phyloP scores from a whole-genome alignment of 495 filamentous ascomycete genomes.

The Melanomma pulvis-pyrius region DNA sequence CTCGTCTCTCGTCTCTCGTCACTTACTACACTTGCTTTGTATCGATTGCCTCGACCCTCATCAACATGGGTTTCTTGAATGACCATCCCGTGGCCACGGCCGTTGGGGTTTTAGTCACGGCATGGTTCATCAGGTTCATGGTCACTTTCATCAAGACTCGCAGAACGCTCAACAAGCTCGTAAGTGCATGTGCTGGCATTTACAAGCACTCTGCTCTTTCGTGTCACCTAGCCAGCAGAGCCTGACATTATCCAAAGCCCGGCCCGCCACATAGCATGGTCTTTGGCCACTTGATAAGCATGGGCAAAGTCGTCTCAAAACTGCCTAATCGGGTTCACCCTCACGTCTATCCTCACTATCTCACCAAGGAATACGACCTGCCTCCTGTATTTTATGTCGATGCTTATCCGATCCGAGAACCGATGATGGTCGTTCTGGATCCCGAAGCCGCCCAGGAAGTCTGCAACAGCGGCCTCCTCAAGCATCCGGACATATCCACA shows the following conservation, averaged over 20 bases:
- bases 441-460: constrained; percentile 39
- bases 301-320: constrained; percentile 16
- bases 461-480: neutral
- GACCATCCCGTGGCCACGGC: constrained; percentile 12
- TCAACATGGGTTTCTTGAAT: constrained; percentile 23
- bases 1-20: neutral
- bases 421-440: constrained; percentile 48
- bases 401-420: constrained; percentile 41
- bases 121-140: constrained; percentile 8
- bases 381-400: constrained; percentile 46
- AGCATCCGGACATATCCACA: neutral
- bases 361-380: constrained; percentile 39
- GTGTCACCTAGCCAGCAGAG: neutral
- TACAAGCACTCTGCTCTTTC: too few species aligned
- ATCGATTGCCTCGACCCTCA: neutral
- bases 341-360: constrained; percentile 24
- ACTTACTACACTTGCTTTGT: neutral
- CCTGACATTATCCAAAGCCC: constrained; percentile 18
- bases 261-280: constrained; percentile 37
- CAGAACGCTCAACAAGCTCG: constrained; percentile 2
- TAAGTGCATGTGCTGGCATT: neutral
- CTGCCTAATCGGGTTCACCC: constrained; percentile 38
- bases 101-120: constrained; percentile 4
- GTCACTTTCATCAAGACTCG: constrained; percentile 5
- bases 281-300: constrained; percentile 38